Conservation (phyloP, 345 rosid genomes). For the Erysimum cheiranthoides region DNA sequence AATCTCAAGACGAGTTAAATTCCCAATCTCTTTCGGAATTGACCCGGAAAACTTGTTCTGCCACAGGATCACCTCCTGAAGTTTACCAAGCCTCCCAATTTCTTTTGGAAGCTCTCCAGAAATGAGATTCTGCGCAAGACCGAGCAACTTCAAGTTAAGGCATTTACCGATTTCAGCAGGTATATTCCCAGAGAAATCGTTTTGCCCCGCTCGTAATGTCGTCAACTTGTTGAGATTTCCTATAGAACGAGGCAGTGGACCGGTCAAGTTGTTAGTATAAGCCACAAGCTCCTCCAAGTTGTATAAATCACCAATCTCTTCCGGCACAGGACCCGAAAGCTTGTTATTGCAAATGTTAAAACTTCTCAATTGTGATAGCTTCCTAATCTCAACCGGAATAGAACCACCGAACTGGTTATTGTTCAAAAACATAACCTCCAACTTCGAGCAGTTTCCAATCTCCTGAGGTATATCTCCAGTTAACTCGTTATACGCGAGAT, state of each 20-base stretch:
- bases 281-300: conserved; percentile 74
- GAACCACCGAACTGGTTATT: conserved; percentile 72
- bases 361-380: conserved; percentile 51
- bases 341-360: conserved; percentile 81
- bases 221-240: conserved; percentile 68
- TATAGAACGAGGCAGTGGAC: conserved; percentile 81
- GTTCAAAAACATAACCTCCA: conserved; percentile 59
- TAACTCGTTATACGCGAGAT: conserved; percentile 66
- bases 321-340: conserved; percentile 74
- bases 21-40: conserved; percentile 80
- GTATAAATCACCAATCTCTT: conserved; percentile 68
- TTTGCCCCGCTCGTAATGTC: conserved; percentile 77
- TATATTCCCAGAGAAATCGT: conserved; percentile 71
- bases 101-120: conserved; percentile 80
- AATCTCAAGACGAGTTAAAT: conserved; percentile 59
- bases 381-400: conserved; percentile 63
- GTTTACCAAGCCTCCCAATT: conserved; percentile 68
- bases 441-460: conserved; percentile 69
- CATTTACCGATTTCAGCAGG: conserved; percentile 81
- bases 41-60: conserved; percentile 67
- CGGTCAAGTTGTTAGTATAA: conserved; percentile 77
- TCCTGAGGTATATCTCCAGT: conserved; percentile 68
- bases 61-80: conserved; percentile 76
- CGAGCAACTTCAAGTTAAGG: conserved; percentile 65
- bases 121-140: conserved; percentile 83